phyloP scores from a whole-genome alignment of 331 rosid species.

The Quercus tomentella region DNA sequence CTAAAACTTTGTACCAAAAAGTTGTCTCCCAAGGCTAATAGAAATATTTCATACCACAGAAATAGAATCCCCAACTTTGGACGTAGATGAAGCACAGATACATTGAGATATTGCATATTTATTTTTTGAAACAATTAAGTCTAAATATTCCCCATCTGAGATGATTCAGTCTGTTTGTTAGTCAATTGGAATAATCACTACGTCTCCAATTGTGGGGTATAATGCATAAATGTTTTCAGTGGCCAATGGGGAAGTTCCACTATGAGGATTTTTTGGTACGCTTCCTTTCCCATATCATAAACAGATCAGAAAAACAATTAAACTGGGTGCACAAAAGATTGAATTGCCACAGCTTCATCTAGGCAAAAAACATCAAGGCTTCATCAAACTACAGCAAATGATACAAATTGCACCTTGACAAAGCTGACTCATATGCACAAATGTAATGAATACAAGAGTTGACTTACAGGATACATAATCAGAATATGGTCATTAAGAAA shows the following conservation, averaged over 20 bases:
- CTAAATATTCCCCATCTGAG: not conserved
- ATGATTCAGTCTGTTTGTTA: not conserved
- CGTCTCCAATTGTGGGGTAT: not conserved
- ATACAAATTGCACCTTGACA: conserved; percentile 51
- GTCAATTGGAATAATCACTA: too few species aligned
- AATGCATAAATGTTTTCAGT: not conserved
- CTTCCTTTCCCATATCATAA: not conserved
- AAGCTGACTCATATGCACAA: conserved; percentile 77
- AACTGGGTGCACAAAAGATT: conserved; percentile 17
- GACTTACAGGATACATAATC: conserved; percentile 49
- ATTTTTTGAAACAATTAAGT: not conserved
- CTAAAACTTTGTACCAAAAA: too few species aligned
- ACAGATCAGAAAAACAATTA: not conserved
- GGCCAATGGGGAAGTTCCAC: not conserved
- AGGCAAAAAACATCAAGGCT: conserved; percentile 33
- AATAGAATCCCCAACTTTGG: too few species aligned
- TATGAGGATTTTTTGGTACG: not conserved
- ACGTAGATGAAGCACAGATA: too few species aligned
- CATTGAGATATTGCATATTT: not conserved
- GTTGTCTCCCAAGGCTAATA: too few species aligned
- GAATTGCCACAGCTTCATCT: conserved; percentile 40
- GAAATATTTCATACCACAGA: too few species aligned
- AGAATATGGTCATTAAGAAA: conserved; percentile 35
- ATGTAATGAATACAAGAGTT: conserved; percentile 64
- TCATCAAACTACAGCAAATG: conserved; percentile 47